These are phyloP conservation scores for Colletotrichum sojae DNA, from an alignment of 2,329 filamentous ascomycete species.

Conservation along the genomic window DNA sequence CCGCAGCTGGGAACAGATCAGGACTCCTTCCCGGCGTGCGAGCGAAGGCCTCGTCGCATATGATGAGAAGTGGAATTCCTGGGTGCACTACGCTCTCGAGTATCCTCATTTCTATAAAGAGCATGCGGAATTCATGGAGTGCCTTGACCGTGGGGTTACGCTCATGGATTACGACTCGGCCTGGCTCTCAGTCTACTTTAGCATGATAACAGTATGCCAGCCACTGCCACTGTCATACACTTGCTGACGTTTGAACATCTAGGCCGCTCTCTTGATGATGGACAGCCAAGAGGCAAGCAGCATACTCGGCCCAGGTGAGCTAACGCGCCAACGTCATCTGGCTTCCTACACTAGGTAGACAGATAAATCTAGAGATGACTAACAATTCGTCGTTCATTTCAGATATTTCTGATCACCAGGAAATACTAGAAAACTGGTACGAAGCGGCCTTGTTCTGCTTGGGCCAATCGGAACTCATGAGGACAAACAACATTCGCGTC, in stretches of 20 bases:
- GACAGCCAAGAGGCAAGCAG: conserved; percentile 16
- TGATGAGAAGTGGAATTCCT: conserved; percentile 41
- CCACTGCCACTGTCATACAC: background rate
- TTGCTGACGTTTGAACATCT: background rate
- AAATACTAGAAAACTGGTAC: conserved; percentile 37
- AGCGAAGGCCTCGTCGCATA: conserved; percentile 32
- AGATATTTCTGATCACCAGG: background rate
- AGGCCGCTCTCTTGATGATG: conserved; percentile 34
- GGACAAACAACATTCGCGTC: conserved; percentile 23
- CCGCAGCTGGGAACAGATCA: background rate
- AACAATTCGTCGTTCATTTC: background rate
- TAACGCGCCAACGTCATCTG: background rate
- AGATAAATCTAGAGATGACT: background rate
- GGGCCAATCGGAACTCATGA: conserved; percentile 39
- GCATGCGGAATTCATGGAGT: conserved; percentile 25
- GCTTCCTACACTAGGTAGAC: no score
- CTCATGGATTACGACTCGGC: conserved; percentile 17
- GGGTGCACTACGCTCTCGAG: conserved; percentile 43
- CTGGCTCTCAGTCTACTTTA: conserved; percentile 43
- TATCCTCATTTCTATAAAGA: conserved; percentile 41
- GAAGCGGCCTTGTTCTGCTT: conserved; percentile 41
- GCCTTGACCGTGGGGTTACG: background rate
- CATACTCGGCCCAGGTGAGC: background rate
- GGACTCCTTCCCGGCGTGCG: conserved; percentile 45
- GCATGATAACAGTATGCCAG: conserved; percentile 30